Evolutionary conservation across 2,329 filamentous ascomycete species (phyloP), one percentile per base, ranked within the genome.

Genomic region (Rasamsonia emersonii): DNA sequence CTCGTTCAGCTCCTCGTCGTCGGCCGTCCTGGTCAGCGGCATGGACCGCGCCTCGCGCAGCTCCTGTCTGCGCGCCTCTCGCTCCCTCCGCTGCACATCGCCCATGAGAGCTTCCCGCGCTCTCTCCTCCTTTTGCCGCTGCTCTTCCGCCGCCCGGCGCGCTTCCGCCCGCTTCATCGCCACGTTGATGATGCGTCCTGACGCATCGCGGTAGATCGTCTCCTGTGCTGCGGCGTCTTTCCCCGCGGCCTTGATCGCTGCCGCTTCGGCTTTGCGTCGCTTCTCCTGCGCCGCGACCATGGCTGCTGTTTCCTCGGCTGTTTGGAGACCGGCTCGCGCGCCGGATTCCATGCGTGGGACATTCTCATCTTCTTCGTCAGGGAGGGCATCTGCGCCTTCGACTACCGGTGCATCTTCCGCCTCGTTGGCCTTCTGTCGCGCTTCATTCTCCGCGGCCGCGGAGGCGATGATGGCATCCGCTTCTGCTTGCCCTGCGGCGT

Each of bases 131-230:
- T 80, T 75, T 30, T 61, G 58, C 30, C 68, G 77, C 30, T 77
- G 75, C 44, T 85, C 80, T 48, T 86, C 79, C 1, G 80, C 81
- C 44, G 82, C 85, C 30, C 76, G 74, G n/a, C 85, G 73, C 30
- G 84, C 81, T 57, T 95, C 86, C 13, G 86, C 88, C 15, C 88
- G 75, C 58, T 85, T 86, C 82, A 94, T 85, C 11, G 80, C 79
- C 15, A 96, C 75, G 51, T 98, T 93, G 42, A 98, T 88, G 34
- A 93, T 79, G n/a, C 88, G 75, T 9, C 91, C 91, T 3, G 83
- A 91, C 8, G 93, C 91, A 60, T 98, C 91, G 47, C 91, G 82
- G 56, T 96, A 95, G 15, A 95, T 86, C 0, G 89, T 93, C 60
- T 95, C 86, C 47, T 80, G 73, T 56, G 57, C 25, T 58, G 50